Evolutionary conservation across 139 green algal species (phyloP).

Genomic region (Dunaliella primolecta): DNA sequence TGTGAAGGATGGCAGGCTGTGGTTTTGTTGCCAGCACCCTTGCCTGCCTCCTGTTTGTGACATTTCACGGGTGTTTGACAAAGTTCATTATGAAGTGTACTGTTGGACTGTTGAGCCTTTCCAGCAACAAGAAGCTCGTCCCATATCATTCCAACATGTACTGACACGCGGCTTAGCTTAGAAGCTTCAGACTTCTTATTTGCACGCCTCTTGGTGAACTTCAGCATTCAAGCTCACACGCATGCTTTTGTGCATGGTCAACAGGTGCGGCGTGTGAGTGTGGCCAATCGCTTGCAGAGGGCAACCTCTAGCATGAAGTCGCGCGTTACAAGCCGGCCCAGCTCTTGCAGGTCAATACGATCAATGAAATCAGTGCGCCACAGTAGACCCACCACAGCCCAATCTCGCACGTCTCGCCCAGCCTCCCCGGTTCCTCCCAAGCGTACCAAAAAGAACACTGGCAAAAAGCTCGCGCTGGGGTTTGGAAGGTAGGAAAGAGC

Average conservation of each 20-base stretch:
- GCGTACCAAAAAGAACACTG: not conserved
- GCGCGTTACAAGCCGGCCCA: not conserved
- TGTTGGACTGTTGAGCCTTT: too few species aligned
- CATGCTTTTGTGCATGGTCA: not conserved
- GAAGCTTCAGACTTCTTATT: too few species aligned
- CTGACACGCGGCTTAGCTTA: too few species aligned
- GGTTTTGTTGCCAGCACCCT: too few species aligned
- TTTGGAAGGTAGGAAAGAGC: not conserved
- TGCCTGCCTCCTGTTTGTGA: too few species aligned
- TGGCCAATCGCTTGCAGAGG: not conserved
- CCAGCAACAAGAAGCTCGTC: too few species aligned
- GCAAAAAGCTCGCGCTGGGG: not conserved
- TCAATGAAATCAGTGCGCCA: not conserved
- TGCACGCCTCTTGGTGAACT: too few species aligned
- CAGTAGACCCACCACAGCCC: not conserved
- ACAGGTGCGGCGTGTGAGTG: not conserved
- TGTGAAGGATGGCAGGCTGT: too few species aligned
- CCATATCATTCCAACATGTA: too few species aligned
- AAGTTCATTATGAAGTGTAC: too few species aligned
- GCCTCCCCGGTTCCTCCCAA: not conserved
- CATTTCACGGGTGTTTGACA: too few species aligned
- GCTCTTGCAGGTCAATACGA: too few species aligned
- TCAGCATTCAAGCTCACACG: not conserved
- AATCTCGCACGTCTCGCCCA: not conserved
- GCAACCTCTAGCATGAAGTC: not conserved